A percentile compares a stretch with the other conserved stretches of the same genome.
These are phyloP conservation scores for Sphaerulina vaccinii DNA, from an alignment of 2,329 filamentous ascomycete species.

Conservation along the genomic window DNA sequence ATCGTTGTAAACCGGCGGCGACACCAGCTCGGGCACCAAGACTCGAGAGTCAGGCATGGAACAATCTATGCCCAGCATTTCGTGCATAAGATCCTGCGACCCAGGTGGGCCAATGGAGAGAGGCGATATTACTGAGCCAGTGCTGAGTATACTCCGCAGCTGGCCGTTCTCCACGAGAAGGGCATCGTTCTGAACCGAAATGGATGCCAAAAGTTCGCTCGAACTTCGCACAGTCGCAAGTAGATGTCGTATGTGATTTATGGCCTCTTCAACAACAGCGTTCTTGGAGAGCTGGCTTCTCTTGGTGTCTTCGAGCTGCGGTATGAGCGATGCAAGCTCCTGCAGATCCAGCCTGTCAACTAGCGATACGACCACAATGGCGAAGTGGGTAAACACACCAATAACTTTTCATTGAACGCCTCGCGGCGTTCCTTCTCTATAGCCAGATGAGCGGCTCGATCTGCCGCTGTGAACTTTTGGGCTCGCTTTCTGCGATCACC, in stretches of 20 bases:
- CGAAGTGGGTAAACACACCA: constrained; percentile 3
- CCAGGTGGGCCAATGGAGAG: neutral
- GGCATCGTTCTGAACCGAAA: constrained; percentile 9
- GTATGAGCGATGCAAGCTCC: constrained; percentile 17
- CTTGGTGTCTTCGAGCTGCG: constrained; percentile 16
- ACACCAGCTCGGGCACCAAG: neutral
- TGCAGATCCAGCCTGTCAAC: neutral
- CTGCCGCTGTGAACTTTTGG: constrained; percentile 8
- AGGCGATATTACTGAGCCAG: neutral
- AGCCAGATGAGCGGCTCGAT: constrained; percentile 17
- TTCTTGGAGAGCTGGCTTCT: constrained; percentile 22
- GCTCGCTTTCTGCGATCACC: constrained; percentile 10
- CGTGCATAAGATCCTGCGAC: neutral
- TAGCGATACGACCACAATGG: neutral
- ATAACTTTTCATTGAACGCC: constrained; percentile 19
- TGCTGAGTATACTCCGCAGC: neutral
- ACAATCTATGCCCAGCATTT: neutral
- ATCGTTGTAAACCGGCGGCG: neutral
- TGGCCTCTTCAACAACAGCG: constrained; percentile 19
- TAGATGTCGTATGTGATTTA: constrained; percentile 14
- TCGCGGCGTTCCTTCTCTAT: constrained; percentile 21
- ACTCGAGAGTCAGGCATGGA: neutral
- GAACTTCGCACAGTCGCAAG: neutral
- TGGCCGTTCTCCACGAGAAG: constrained; percentile 7
- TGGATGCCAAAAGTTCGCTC: constrained; percentile 5